Base-by-base conservation (phyloP, 495 filamentous ascomycete species). In the Sporormia fimetaria region DNA sequence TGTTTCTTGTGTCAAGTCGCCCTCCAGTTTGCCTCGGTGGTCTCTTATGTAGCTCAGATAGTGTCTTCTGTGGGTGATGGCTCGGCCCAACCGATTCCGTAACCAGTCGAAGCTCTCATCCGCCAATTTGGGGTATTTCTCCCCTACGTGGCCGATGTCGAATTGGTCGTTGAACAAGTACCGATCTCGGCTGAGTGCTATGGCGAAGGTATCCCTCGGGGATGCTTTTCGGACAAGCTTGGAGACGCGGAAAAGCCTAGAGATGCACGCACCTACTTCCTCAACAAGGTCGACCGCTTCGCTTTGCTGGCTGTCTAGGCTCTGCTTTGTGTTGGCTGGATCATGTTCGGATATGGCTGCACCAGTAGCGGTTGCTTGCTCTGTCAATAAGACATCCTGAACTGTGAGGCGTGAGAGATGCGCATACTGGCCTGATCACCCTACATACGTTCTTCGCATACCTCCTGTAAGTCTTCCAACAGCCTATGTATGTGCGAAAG, bases 1-100 rank as follows among this genome's bases (percentile, higher is more conserved):
- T 12, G 24, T 32, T 3, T 43, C 5, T 20, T 31, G 27, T 23
- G 20, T 28, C 10, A 23, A 20, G 5, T 25, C 26, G 18, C 27
- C 20, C 27, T 49, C 45, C 10, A 42, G 32, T 14, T 27, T 29
- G 2, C 42, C 30, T 8, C 33, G 37, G 20, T 63, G 60, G 10
- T 61, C 52, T n/a, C 49, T 33, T 21, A 45, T 57, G 30, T 63
- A 63, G 16, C 52, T 47, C 15, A 63, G 44, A 28, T 57, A 61
- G 4, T 55, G 52, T 34, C 59, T 49, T 6, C 60, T 42, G 42
- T 60, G 52, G 1, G 60, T 49, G 26, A 60, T 61, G 1, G 55
- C 53, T 14, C 43, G 39, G 2, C 60, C 60, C 4, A 62, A 25
- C 6, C 58, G 49, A 6, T 8, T 32, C 8, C 51, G 30, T 17